phyloP scores from a whole-genome alignment of 805 yeast species.

The Yueomyces sp. region DNA sequence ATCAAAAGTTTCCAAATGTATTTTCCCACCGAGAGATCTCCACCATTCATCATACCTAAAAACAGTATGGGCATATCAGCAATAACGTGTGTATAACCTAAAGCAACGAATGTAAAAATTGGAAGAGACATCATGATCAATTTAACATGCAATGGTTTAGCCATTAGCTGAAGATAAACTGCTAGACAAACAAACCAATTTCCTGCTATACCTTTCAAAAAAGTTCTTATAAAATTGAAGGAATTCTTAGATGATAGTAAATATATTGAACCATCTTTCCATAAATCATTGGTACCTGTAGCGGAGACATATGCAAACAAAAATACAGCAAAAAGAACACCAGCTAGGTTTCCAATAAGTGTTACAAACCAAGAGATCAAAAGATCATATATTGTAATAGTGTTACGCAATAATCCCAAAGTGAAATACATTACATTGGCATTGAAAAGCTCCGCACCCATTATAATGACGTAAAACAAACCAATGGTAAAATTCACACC shows the following conservation, averaged over 20 bases:
- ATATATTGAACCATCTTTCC: slow-evolving; percentile 34
- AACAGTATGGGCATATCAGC: slow-evolving; percentile 69
- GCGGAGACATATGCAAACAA: slow-evolving; percentile 47
- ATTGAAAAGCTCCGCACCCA: slow-evolving; percentile 69
- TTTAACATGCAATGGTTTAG: slow-evolving; percentile 69
- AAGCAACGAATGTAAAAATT: slow-evolving; percentile 60
- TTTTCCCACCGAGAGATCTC: slow-evolving; percentile 45
- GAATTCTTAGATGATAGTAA: slow-evolving; percentile 34
- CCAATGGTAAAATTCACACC: slow-evolving; percentile 61
- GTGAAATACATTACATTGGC: slow-evolving; percentile 64
- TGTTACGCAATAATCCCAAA: slow-evolving; percentile 56
- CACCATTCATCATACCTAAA: slow-evolving; percentile 55
- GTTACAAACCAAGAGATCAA: slow-evolving; percentile 54
- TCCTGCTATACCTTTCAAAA: slow-evolving; percentile 62
- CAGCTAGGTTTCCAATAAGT: slow-evolving; percentile 53
- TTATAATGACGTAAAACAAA: slow-evolving; percentile 57
- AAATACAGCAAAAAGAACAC: slow-evolving; percentile 52
- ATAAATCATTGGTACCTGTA: slow-evolving; percentile 28
- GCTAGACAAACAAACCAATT: slow-evolving; percentile 69
- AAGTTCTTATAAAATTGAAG: slow-evolving; percentile 43
- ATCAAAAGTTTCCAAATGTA: slow-evolving; percentile 63
- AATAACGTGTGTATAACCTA: slow-evolving; percentile 70
- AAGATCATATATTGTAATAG: slow-evolving; percentile 52
- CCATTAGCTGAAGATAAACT: slow-evolving; percentile 63
- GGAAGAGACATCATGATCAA: slow-evolving; percentile 51